Evolutionary conservation across 139 green algal genomes (phyloP), one percentile per base, ranked within the genome.

Genomic region (Coelastrella sp.): DNA sequence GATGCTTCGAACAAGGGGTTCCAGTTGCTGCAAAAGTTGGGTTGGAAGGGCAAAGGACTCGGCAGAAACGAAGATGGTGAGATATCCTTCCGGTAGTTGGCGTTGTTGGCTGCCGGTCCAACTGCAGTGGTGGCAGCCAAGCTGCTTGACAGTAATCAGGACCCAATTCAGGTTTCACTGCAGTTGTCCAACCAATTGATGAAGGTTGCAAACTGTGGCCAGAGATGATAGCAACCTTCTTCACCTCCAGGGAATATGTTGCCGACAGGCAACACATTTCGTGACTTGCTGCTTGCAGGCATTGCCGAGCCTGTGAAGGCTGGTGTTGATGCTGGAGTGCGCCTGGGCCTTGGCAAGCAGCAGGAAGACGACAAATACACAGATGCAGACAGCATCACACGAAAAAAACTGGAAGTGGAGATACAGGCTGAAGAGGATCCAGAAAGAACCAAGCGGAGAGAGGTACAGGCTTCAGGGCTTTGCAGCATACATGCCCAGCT

Each of bases 361-460:
- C 91, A 97, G 92, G 78, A 97, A 92, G 97, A 99, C 70, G 87
- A 96, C 70, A 91, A 94, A 73, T 98, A 95, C 95, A 98, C 95
- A 0, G 89, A 91, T 14, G 95, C 95, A 35, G 96, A 97, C 74
- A 94, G 96, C 27, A 89, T 98, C 0, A 87, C 93, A 24, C 93
- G 97, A 17, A 95, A 94, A 84, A 92, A 92, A 74, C 91, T 99
- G 35, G 96, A 98, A 65, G 91, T 94, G 4, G 97, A 99, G 92
- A 91, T 99, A n/a, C 95, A 97, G 81, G 95, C 95, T 7, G 93
- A 96, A 12, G 97, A 99, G 88, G 95, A 96, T 19, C 94, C 96
- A 60, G 95, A 97, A 15, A 82, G 94, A 7, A 81, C 72, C 27
- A 56, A 91, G 59, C 86, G 91, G 75, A 93, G 96, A 63, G 95